Base-by-base conservation (phyloP, 73 alveolate genomes). In the Paramecium pentaurelia region DNA sequence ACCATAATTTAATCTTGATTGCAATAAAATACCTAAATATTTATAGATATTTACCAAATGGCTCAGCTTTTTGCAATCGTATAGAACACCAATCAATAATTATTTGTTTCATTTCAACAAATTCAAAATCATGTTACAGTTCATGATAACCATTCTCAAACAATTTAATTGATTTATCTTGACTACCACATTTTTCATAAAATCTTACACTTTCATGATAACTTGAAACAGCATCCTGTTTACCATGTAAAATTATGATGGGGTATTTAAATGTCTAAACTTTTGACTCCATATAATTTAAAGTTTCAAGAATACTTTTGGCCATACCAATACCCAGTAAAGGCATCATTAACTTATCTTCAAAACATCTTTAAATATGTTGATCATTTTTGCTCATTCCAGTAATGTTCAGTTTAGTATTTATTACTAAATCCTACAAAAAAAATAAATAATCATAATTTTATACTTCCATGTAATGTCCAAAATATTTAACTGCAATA, bases 281-380 rank as follows among this genome's bases (percentile, higher is more conserved):
- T n/a, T 73, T 47, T 71, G 59, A 27, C 5, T 88, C 18, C 38
- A 70, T 42, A 25, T 54, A 70, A 54, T 89, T 64, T 9, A 89
- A 47, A 14, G 92, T 83, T 64, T 83, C 71, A 5, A 71, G 80
- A 45, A 89, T 89, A 47, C 94, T 89, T 40, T 89, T 42, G 5
- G 94, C 94, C 94, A 71, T 89, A 16, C 58, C 88, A 16, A 83
- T 64, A 20, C 85, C 92, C 18, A 71, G 44, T 20, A 89, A 71
- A 6, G 94, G 94, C 58, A 89, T 89, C 90, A 71, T 64, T 18
- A 88, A 58, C 12, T 88, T 88, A 70, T 88, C 94, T 44, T 88
- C 92, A 89, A 89, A 83, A 42, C 71, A 77, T 27, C 92, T 89
- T 71, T 60, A 32, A 28, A 71, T 30, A 71, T 71, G 88, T 45